Percentiles rank a stretch among this genome's conserved stretches.
phyloP scores from a whole-genome alignment of 108 stramenopile genomes.

The Cyclotella choctawhatcheeana region DNA sequence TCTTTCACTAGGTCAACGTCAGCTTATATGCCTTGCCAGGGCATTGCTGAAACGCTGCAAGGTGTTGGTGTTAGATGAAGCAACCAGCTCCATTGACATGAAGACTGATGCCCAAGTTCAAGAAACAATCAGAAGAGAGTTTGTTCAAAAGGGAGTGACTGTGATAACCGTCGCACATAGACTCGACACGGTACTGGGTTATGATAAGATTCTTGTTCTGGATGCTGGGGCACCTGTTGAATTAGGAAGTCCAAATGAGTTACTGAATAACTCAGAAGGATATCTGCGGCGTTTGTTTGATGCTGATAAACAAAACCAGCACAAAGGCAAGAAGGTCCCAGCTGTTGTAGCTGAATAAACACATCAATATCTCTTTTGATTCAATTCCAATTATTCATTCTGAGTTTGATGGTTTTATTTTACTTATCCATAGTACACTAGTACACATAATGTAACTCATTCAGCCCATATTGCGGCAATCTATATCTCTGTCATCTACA shows the following conservation, averaged over 20 bases:
- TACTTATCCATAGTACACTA: no score
- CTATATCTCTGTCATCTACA: slow-evolving; percentile 17
- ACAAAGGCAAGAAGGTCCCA: no score
- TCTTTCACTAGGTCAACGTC: slow-evolving; percentile 94
- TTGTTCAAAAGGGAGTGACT: slow-evolving; percentile 62
- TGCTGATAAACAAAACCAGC: no score
- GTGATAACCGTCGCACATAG: slow-evolving; percentile 94
- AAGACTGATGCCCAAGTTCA: slow-evolving; percentile 94
- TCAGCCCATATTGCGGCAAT: no score
- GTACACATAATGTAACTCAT: no score
- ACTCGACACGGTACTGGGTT: slow-evolving; percentile 95
- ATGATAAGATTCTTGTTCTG: slow-evolving; percentile 93
- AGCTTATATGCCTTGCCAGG: slow-evolving; percentile 95
- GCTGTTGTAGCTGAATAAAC: no score
- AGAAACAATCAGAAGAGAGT: slow-evolving; percentile 71
- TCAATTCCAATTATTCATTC: no score
- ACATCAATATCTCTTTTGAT: no score
- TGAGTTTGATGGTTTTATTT: no score
- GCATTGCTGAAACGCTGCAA: slow-evolving; percentile 78
- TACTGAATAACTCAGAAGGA: no score
- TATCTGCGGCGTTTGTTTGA: no score
- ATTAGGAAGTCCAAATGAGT: slow-evolving; percentile 71
- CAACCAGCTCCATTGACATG: slow-evolving; percentile 82
- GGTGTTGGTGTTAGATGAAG: slow-evolving; percentile 94
- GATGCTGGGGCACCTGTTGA: slow-evolving; percentile 87